Conservation (phyloP, 208 protist genomes). For the Leptomonas pyrrhocoris region DNA sequence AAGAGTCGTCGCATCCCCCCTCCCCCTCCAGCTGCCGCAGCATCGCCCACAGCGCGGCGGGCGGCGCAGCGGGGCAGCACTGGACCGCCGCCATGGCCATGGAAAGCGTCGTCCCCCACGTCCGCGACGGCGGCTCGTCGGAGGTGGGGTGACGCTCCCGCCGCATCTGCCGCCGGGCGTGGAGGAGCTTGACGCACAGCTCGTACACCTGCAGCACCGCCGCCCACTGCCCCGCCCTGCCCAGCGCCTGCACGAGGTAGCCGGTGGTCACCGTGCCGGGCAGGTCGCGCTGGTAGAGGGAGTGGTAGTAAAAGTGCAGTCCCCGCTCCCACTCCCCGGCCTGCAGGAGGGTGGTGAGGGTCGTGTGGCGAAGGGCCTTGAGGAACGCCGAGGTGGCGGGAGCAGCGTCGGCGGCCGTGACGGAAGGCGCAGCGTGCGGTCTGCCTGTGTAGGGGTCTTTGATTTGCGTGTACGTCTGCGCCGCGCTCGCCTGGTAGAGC, state of each 20-base stretch:
- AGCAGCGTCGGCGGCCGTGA: background rate
- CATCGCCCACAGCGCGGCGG: slow-evolving; percentile 19
- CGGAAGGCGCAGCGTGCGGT: background rate
- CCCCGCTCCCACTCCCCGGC: slow-evolving; percentile 43
- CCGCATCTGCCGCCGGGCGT: background rate
- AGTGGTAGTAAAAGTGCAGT: slow-evolving; percentile 52
- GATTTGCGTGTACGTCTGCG: slow-evolving; percentile 1
- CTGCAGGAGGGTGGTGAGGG: slow-evolving; percentile 42
- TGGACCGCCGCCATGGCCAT: slow-evolving; percentile 51
- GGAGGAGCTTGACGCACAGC: slow-evolving; percentile 45
- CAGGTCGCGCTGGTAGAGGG: slow-evolving; percentile 56
- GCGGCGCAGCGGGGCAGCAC: slow-evolving; percentile 19
- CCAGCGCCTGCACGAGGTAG: slow-evolving; percentile 47
- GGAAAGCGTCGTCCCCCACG: slow-evolving; percentile 65
- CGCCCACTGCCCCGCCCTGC: slow-evolving; percentile 33
- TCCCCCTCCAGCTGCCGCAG: slow-evolving; percentile 23
- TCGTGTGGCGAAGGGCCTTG: slow-evolving; percentile 44
- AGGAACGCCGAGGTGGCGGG: slow-evolving; percentile 20
- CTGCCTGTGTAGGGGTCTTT: background rate
- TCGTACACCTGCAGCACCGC: slow-evolving; percentile 46
- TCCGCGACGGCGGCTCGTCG: background rate
- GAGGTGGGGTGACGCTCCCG: background rate
- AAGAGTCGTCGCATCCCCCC: background rate
- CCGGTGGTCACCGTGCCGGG: slow-evolving; percentile 51
- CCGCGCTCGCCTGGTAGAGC: slow-evolving; percentile 25